A percentile compares a stretch with the other conserved stretches of the same genome.
These are phyloP conservation scores for Rhizoctonia solani DNA, from an alignment of 1,284 basidiomycete genomes.

Conservation along the genomic window DNA sequence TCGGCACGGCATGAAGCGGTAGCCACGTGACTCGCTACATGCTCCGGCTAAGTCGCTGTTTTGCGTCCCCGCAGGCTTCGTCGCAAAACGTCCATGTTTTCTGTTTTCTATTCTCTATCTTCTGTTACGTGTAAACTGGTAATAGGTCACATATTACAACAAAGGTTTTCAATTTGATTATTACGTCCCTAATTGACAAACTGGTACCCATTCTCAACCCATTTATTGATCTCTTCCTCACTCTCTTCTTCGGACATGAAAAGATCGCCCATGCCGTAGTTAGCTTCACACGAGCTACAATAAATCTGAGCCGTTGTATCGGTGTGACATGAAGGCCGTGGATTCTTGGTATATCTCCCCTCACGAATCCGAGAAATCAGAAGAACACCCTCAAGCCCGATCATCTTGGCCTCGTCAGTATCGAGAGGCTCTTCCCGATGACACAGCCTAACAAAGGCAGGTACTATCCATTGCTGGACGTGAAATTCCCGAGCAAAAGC, in stretches of 20 bases:
- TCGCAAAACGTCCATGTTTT: no score
- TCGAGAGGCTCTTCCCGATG: constrained; percentile 45
- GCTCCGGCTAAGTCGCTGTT: no score
- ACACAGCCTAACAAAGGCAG: constrained; percentile 50
- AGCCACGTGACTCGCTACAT: no score
- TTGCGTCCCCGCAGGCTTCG: no score
- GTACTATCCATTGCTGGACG: constrained; percentile 48
- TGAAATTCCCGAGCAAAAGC: constrained; percentile 49
- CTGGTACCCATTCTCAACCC: neutral
- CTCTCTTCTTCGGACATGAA: neutral
- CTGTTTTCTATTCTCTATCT: no score
- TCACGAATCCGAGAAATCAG: neutral
- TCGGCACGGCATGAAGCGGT: no score
- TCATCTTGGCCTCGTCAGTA: constrained; percentile 47
- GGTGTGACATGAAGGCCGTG: neutral
- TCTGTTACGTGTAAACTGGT: no score
- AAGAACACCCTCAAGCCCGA: constrained; percentile 42
- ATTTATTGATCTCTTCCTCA: neutral
- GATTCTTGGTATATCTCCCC: neutral
- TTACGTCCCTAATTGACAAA: no score
- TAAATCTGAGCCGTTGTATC: neutral
- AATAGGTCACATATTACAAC: no score
- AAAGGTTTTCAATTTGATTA: no score
- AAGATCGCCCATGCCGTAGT: no score
- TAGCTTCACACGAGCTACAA: neutral